These are phyloP conservation scores for Eucalyptus regnans DNA, from an alignment of 345 rosid genomes.

Conservation along the genomic window DNA sequence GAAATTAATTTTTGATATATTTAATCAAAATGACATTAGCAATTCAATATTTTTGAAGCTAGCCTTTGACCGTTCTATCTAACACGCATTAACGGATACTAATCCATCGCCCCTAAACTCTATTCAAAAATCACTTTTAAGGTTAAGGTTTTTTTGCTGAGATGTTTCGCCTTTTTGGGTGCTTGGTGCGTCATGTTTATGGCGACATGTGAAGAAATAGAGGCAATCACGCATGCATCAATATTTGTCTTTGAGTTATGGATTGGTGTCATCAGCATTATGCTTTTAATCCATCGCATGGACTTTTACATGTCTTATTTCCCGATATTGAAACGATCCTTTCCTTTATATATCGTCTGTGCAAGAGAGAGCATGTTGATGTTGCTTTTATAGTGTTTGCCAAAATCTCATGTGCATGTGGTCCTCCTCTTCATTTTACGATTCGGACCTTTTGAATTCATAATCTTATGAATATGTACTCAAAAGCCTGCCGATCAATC, in stretches of 20 bases:
- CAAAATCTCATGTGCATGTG: too few relatives aligned
- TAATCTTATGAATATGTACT: too few relatives aligned
- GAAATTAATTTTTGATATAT: background rate
- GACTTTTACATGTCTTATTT: too few relatives aligned
- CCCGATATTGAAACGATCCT: too few relatives aligned
- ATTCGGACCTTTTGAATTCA: too few relatives aligned
- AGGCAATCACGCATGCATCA: background rate
- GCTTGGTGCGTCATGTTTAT: background rate
- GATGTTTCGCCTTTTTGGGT: background rate
- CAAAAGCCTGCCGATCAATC: too few relatives aligned
- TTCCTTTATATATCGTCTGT: too few relatives aligned
- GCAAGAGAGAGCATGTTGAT: too few relatives aligned
- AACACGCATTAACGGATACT: background rate
- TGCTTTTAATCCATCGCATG: accelerated
- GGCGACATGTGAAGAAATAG: too few relatives aligned
- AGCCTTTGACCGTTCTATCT: background rate
- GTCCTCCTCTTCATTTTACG: too few relatives aligned
- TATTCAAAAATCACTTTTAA: background rate
- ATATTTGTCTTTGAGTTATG: background rate
- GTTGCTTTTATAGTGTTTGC: too few relatives aligned
- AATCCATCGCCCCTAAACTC: background rate
- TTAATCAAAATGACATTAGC: background rate
- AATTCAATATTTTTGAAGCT: background rate
- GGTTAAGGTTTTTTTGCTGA: background rate
- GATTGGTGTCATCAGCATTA: accelerated